Conservation (phyloP, 495 filamentous ascomycete genomes). For the Penicillium alfredii region DNA sequence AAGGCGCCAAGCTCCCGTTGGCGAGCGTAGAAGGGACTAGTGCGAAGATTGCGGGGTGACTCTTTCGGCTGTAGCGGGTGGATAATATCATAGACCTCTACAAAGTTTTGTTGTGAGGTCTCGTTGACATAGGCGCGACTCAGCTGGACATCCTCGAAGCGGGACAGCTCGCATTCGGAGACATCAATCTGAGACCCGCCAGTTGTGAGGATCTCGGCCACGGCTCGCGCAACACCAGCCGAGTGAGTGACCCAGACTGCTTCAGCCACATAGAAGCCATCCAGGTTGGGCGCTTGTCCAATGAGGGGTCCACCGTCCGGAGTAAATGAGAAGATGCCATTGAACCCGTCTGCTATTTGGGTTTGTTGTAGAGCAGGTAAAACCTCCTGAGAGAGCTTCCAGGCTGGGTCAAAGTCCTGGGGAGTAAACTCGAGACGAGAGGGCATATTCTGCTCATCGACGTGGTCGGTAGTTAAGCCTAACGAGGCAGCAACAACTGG, state of each 20-base stretch:
- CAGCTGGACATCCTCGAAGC: conserved; percentile 46
- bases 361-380: conserved; percentile 36
- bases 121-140: conserved; percentile 39
- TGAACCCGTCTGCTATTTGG: conserved; percentile 45
- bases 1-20: conserved; percentile 43
- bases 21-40: conserved; percentile 40
- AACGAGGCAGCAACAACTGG: conserved; percentile 39
- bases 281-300: conserved; percentile 41
- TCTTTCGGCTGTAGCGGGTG: conserved; percentile 44
- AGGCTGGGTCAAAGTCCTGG: conserved; percentile 46
- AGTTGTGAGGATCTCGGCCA: conserved; percentile 43
- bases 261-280: conserved; percentile 49
- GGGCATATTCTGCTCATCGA: conserved; percentile 48
- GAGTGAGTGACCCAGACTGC: conserved; percentile 53
- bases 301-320: conserved; percentile 47
- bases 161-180: conserved; percentile 43
- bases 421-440: conserved; percentile 43
- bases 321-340: conserved; percentile 50
- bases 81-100: conserved; percentile 48
- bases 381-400: conserved; percentile 39
- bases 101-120: conserved; percentile 46
- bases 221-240: conserved; percentile 45
- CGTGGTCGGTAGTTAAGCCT: conserved; percentile 36
- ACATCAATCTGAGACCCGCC: conserved; percentile 42
- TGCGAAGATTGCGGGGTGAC: conserved; percentile 42